Percentiles rank a stretch among this genome's conserved stretches.
Conservation (phyloP, 2,329 filamentous ascomycete genomes). For the Exophiala xenobiotica region DNA sequence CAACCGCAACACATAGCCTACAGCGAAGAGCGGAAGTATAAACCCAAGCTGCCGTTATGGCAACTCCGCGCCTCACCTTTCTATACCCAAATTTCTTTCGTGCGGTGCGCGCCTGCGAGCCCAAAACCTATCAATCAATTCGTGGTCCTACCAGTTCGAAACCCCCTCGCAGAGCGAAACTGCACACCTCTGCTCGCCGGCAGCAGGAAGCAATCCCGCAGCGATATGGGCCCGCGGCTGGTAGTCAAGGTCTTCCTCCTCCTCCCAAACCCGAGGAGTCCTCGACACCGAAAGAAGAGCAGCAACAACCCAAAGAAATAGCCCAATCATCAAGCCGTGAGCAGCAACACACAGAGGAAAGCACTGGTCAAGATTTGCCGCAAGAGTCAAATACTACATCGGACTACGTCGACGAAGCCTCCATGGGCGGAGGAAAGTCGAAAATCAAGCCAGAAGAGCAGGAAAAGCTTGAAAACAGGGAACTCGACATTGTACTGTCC, state of each 20-base stretch:
- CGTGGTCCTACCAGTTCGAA: conserved; percentile 36
- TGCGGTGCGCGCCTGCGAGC: conserved; percentile 51
- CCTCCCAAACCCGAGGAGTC: conserved; percentile 34
- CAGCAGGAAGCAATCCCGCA: conserved; percentile 44
- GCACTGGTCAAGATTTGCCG: conserved; percentile 25
- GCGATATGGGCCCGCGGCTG: conserved; percentile 48
- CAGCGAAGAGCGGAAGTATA: neutral
- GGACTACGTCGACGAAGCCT: conserved; percentile 22
- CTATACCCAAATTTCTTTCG: conserved; percentile 68
- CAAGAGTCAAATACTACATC: conserved; percentile 20
- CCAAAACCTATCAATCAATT: conserved; percentile 44
- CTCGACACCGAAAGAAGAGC: conserved; percentile 15
- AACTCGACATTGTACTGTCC: conserved; percentile 43
- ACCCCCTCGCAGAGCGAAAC: conserved; percentile 33
- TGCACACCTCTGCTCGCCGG: conserved; percentile 39
- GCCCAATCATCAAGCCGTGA: conserved; percentile 2
- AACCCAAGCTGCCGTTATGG: conserved; percentile 54
- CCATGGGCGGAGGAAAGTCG: conserved; percentile 9
- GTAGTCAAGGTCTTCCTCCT: conserved; percentile 40
- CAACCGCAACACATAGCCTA: neutral
- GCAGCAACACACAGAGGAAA: conserved; percentile 10
- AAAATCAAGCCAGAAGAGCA: conserved; percentile 14
- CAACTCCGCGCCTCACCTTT: conserved; percentile 63
- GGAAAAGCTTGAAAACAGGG: conserved; percentile 23
- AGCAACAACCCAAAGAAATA: conserved; percentile 14